Evolutionary conservation across 805 yeast species (phyloP).

Genomic region (Pichia paraexigua): DNA sequence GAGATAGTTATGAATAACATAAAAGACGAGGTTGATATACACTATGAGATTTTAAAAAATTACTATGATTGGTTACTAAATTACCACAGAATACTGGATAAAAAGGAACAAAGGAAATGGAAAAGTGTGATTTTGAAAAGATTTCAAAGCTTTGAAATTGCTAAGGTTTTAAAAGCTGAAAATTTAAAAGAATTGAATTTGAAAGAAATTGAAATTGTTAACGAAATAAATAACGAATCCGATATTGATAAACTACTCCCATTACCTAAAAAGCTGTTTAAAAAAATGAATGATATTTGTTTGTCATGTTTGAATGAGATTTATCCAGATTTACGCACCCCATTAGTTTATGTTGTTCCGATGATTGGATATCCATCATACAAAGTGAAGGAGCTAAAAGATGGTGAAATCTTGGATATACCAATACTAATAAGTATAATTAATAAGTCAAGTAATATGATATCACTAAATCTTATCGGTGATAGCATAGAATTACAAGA

Average conservation of each 20-base stretch:
- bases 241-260: conserved; percentile 9
- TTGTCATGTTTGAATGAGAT: conserved; percentile 1
- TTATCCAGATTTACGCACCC: not conserved
- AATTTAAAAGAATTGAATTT: not conserved
- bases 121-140: conserved; percentile 10
- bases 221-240: not conserved
- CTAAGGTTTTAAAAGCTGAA: conserved; percentile 11
- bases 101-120: conserved; percentile 3
- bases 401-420: not conserved
- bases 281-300: conserved; percentile 9
- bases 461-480: not conserved
- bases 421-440: conserved; percentile 11
- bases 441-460: conserved; percentile 7
- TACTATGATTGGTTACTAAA: conserved; percentile 16
- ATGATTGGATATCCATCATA: conserved; percentile 1
- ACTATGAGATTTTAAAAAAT: conserved; percentile 12
- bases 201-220: not conserved
- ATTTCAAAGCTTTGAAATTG: conserved; percentile 19
- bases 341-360: not conserved
- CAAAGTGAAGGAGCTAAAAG: not conserved
- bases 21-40: conserved; percentile 3
- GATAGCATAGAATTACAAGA: not conserved
- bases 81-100: conserved; percentile 9
- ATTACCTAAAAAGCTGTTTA: conserved; percentile 19
- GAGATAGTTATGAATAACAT: conserved; percentile 21